phyloP scores from a whole-genome alignment of 495 filamentous ascomycete species.

The Neurospora terricola region DNA sequence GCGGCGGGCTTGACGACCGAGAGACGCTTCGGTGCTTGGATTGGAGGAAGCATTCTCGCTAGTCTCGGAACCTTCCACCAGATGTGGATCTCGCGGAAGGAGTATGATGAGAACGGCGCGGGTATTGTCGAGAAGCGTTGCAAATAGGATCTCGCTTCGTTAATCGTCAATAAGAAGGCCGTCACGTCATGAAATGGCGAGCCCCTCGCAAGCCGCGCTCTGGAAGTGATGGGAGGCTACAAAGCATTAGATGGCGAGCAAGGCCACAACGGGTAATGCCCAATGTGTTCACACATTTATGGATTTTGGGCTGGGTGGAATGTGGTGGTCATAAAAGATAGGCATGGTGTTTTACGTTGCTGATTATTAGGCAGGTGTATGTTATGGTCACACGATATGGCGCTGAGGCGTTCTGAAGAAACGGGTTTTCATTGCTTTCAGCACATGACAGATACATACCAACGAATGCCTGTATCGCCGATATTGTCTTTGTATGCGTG shows the following conservation, averaged over 20 bases:
- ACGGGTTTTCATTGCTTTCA: neutral
- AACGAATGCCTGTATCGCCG: neutral
- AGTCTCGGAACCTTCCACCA: conserved; percentile 99
- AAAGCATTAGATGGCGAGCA: neutral
- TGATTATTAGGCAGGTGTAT: neutral
- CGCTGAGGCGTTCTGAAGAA: neutral
- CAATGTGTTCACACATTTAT: neutral
- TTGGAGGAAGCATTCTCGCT: conserved; percentile 91
- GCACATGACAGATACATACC: neutral
- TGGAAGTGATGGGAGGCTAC: neutral
- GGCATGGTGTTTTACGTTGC: neutral
- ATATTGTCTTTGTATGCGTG: neutral
- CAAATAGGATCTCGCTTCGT: conserved; percentile 37
- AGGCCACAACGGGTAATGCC: neutral
- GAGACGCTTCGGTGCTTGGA: conserved; percentile 84
- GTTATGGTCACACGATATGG: neutral
- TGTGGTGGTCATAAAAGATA: neutral
- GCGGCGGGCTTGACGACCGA: conserved; percentile 79
- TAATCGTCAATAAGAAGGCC: neutral
- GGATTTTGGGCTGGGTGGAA: neutral
- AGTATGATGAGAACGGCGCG: conserved; percentile 68
- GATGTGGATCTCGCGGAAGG: conserved; percentile 89
- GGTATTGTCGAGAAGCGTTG: conserved; percentile 70
- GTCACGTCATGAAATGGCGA: neutral
- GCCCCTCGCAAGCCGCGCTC: neutral